phyloP scores from a whole-genome alignment of 257 asterid species.

The Petunia axillaris region DNA sequence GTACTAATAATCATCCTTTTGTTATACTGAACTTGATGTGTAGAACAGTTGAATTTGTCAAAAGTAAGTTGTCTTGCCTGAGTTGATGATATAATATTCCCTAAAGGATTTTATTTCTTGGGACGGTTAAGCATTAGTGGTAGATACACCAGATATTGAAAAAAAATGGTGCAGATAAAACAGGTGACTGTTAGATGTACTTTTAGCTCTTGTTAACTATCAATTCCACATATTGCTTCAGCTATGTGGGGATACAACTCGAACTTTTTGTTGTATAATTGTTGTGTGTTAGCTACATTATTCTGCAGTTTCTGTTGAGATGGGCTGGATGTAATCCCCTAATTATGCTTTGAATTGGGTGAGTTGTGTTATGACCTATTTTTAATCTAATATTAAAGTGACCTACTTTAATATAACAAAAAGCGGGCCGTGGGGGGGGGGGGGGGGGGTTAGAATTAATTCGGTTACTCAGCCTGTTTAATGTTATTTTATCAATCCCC shows the following conservation, averaged over 20 bases:
- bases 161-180: no score
- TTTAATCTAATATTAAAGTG: not conserved
- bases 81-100: not conserved
- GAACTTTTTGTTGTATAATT: not conserved
- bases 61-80: not conserved
- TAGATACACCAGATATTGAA: not conserved
- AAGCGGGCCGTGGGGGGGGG: not conserved
- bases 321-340: not conserved
- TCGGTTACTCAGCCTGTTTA: not conserved
- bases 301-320: not conserved
- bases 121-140: not conserved
- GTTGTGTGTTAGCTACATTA: not conserved
- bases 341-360: not conserved
- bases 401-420: not conserved
- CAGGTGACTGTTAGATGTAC: not conserved
- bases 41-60: constrained; percentile 1
- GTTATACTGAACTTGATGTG: not conserved
- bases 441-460: not conserved
- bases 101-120: not conserved
- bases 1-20: constrained; percentile 38
- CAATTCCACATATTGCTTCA: not conserved
- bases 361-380: not conserved
- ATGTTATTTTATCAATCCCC: not conserved
- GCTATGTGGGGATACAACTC: not conserved
- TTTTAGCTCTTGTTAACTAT: no score